Evolutionary conservation across 257 asterid genomes (phyloP), one percentile per base, ranked within the genome.

Genomic region (Ocimum tenuiflorum): DNA sequence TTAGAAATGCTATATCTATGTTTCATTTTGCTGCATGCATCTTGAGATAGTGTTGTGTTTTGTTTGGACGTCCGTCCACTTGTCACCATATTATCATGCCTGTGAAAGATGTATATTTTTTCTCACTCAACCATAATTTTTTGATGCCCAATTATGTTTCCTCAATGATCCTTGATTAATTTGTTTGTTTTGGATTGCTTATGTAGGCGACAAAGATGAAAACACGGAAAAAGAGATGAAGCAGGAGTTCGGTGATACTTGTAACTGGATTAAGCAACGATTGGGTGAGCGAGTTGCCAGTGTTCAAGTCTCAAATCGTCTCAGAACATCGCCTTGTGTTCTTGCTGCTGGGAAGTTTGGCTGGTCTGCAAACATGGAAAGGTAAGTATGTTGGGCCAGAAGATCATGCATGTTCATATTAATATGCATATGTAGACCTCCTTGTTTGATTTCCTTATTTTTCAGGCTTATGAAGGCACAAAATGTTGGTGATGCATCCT

Each of bases 351-450:
- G 96, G 67, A 94, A 94, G 78, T 94, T 94, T 78, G 97, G 99
- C 53, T 90, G 96, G 97, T 94, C 99, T 63, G 97, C 99, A 48
- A 90, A 94, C 72, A 94, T 94, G 99, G 99, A 94, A 83, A 88
- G 97, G 97, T 88, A 60, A 27, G 7, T 60, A 39, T 66, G 59
- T 27, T 29, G 20, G n/a, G 7, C 41, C 46, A 49, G 60, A 60
- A 23, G n/a, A n/a, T n/a, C n/a, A n/a, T n/a, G n/a, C 24, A 38
- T 35, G 20, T 43, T 7, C 7, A 4, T 17, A 10, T n/a, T 17
- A 4, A n/a, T 53, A 7, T 35, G 19, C 19, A 39, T 56, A n/a
- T 54, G 12, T 3, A 0, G n/a, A 64, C 60, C 12, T 1, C 31
- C 31, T 27, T 2, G 31, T 4, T 31, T 58, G 49, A 58, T 52